phyloP scores from a whole-genome alignment of 306 rosid species.

The Pterocarpus macrocarpus region DNA sequence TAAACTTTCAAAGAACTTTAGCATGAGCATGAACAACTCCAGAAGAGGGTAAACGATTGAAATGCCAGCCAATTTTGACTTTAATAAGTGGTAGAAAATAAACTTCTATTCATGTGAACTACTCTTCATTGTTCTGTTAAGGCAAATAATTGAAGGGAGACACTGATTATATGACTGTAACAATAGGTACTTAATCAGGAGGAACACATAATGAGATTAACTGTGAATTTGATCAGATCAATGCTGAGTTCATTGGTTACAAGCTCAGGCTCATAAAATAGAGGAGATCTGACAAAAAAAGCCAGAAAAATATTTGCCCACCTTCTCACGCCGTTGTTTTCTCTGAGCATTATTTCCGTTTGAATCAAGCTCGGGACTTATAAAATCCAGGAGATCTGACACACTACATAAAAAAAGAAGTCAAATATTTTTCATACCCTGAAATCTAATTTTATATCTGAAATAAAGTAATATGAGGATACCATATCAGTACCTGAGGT shows the following conservation, averaged over 20 bases:
- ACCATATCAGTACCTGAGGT: conserved; percentile 97
- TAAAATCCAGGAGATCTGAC: conserved; percentile 94
- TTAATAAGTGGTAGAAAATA: background rate
- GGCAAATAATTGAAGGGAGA: too few relatives aligned
- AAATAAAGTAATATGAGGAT: conserved; percentile 65
- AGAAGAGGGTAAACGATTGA: background rate
- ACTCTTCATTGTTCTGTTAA: too few relatives aligned
- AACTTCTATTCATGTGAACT: too few relatives aligned
- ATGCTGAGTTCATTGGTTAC: background rate
- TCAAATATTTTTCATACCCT: conserved; percentile 46
- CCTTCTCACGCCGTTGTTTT: conserved; percentile 87
- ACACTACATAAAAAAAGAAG: conserved; percentile 68
- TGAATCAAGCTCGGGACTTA: conserved; percentile 80
- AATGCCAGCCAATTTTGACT: conserved; percentile 42
- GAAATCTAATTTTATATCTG: conserved; percentile 38
- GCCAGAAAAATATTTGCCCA: conserved; percentile 36
- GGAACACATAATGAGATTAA: conserved; percentile 13
- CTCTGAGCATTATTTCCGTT: conserved; percentile 74
- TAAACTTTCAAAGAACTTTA: conserved; percentile 27
- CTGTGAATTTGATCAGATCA: background rate
- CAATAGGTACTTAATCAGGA: background rate
- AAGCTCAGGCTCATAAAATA: background rate
- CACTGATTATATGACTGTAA: too few relatives aligned
- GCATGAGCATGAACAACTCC: conserved; percentile 26
- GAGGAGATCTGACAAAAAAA: too few relatives aligned